A percentile compares a stretch with the other conserved stretches of the same genome.
Evolutionary conservation across 805 yeast species (phyloP).

Genomic region (Candida dajiaensis): DNA sequence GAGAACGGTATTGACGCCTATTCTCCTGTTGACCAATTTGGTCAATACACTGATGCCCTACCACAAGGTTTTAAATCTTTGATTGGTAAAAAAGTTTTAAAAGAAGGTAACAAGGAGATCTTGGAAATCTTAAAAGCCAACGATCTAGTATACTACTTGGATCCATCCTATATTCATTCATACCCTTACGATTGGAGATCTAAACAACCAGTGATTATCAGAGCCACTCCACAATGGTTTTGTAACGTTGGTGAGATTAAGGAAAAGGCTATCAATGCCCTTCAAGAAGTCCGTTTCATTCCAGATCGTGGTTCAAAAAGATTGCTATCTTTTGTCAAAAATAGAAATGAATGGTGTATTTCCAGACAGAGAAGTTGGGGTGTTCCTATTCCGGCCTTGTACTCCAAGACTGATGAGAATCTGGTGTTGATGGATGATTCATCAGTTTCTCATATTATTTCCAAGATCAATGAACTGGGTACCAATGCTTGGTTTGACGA

Average conservation of each 20-base stretch:
- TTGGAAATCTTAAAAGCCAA: conserved; percentile 35
- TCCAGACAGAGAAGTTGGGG: conserved; percentile 98
- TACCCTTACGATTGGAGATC: conserved; percentile 98
- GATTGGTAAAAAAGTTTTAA: conserved; percentile 55
- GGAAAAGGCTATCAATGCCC: conserved; percentile 48
- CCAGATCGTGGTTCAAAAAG: conserved; percentile 74
- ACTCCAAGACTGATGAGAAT: conserved; percentile 47
- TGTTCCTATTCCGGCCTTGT: conserved; percentile 90
- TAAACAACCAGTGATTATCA: conserved; percentile 87
- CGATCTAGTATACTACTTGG: conserved; percentile 42
- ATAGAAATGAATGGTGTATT: conserved; percentile 95
- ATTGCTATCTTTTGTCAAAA: conserved; percentile 61
- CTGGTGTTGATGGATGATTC: conserved; percentile 55
- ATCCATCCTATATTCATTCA: conserved; percentile 61
- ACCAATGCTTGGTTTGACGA: conserved; percentile 76
- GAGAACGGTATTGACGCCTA: conserved; percentile 48
- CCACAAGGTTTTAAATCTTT: conserved; percentile 42
- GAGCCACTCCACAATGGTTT: conserved; percentile 98
- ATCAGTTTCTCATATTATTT: conserved; percentile 52
- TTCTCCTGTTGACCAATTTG: conserved; percentile 77
- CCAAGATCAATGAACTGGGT: conserved; percentile 50
- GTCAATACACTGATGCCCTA: conserved; percentile 53
- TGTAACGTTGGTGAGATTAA: conserved; percentile 78
- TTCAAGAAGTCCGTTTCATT: conserved; percentile 58
- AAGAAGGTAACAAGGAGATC: conserved; percentile 46